Percentiles rank a stretch among this genome's conserved stretches.
Evolutionary conservation across 345 rosid genomes (phyloP).

Genomic region (Kernera saxatilis): DNA sequence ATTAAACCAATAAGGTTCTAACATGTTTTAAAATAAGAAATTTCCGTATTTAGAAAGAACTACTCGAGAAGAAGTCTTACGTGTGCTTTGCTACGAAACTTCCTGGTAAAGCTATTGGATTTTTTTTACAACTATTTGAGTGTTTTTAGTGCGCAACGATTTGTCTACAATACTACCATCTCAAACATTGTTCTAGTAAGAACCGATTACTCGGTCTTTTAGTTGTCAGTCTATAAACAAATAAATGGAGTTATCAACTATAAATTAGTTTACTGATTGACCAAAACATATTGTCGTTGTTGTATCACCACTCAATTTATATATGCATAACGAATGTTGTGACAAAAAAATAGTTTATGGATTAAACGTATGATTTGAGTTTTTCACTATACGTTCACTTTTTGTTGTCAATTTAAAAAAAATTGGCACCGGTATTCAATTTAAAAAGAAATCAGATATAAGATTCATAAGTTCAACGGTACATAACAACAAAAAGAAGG

Average conservation of each 20-base stretch:
- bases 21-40: background rate
- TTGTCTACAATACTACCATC: background rate
- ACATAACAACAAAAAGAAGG: background rate
- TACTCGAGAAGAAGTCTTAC: background rate
- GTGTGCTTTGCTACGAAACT: background rate
- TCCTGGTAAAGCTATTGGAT: background rate
- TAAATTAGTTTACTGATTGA: too few relatives aligned
- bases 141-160: background rate
- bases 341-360: too few relatives aligned
- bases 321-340: too few relatives aligned
- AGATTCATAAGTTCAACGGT: constrained; percentile 5
- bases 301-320: too few relatives aligned
- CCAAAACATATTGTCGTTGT: too few relatives aligned
- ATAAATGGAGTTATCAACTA: too few relatives aligned
- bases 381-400: too few relatives aligned
- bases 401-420: too few relatives aligned
- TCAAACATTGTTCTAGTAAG: too few relatives aligned
- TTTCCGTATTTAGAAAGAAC: background rate
- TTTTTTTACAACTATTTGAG: background rate
- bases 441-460: background rate
- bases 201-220: too few relatives aligned
- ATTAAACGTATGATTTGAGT: too few relatives aligned
- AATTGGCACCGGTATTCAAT: background rate
- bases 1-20: constrained; percentile 11
- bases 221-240: too few relatives aligned